Base-by-base conservation (phyloP, 352 stramenopile species). In the Saprolegnia diclina region DNA sequence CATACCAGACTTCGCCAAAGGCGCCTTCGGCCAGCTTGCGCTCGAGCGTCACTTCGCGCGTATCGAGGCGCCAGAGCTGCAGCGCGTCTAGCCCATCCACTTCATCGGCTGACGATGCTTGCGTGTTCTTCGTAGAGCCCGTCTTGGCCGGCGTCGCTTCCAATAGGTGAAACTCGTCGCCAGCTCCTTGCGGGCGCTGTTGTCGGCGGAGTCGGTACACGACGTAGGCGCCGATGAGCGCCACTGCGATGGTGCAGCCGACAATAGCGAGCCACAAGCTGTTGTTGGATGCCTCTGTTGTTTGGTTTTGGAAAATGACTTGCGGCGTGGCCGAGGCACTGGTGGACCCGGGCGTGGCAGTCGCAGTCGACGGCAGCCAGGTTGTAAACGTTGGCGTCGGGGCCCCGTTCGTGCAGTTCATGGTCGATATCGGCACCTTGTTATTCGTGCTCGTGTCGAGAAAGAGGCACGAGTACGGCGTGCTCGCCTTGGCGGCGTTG, bases 1-100 rank as follows among this genome's bases (percentile, higher is more conserved):
- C 77, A 22, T 79, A 10, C 76, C 77, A 87, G n/a, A 87, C 72
- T 61, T 87, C 77, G 18, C 79, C 76, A 18, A 77, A 87, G 5
- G 76, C 79, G 11, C 79, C 79, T 19, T 76, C 72, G 3, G 76
- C 77, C 13, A 87, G 67, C 45, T 72, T 71, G 1, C 11, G 10
- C 35, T 64, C 29, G 13, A 64, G 3, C 24, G 50, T 38, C 13
- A 64, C n/a, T 50, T 64, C 29, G 16, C 13, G 9, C 22, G 56
- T n/a, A 32, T 19, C 32, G 22, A 64, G 19, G n/a, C 35, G 24
- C 56, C 56, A 50, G n/a, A 64, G 18, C n/a, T 9, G 13, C 18
- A 64, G 56, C 56, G 50, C 16, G 1, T 64, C 56, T 7, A 50
- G n/a, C 9, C 10, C 32, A 38, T 64, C 56, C 24, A 52, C 56